These are phyloP conservation scores for Irpex sp. DNA, from an alignment of 1,284 basidiomycete genomes.

Conservation along the genomic window DNA sequence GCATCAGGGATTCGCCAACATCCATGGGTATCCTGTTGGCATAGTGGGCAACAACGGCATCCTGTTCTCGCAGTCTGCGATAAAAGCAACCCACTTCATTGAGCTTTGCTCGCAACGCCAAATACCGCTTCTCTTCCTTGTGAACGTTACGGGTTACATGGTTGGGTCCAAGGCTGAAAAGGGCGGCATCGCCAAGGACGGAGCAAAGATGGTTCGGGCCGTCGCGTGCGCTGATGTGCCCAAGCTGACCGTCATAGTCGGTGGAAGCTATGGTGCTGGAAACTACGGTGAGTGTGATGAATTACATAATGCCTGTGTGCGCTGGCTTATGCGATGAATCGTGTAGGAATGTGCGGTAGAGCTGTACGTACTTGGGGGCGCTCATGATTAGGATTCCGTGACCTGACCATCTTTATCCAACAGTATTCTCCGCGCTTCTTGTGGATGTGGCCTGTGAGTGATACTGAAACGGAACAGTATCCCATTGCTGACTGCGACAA, in stretches of 20 bases:
- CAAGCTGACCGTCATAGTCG: conserved; percentile 92
- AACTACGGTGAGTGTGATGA: conserved; percentile 71
- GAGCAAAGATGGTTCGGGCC: conserved; percentile 96
- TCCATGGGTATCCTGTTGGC: conserved; percentile 86
- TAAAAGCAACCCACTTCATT: conserved; percentile 95
- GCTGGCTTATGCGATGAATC: neutral
- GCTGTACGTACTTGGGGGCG: conserved; percentile 51
- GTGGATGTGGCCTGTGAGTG: conserved; percentile 94
- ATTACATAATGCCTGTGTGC: no score
- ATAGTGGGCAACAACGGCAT: conserved; percentile 95
- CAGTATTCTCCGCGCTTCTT: conserved; percentile 92
- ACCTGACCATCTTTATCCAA: neutral
- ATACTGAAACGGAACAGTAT: neutral
- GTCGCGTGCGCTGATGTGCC: conserved; percentile 94
- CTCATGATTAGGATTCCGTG: neutral
- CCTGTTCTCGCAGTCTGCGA: conserved; percentile 87
- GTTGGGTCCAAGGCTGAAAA: conserved; percentile 92
- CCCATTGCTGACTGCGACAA: conserved; percentile 11
- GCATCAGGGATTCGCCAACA: conserved; percentile 79
- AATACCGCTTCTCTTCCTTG: conserved; percentile 89
- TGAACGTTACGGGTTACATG: conserved; percentile 95
- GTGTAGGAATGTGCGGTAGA: conserved; percentile 79
- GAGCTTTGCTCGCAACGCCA: conserved; percentile 89
- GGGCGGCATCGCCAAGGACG: conserved; percentile 96
- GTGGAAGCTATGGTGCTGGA: conserved; percentile 92